Evolutionary conservation across 306 rosid genomes (phyloP).

Genomic region (Prunus dulcis): DNA sequence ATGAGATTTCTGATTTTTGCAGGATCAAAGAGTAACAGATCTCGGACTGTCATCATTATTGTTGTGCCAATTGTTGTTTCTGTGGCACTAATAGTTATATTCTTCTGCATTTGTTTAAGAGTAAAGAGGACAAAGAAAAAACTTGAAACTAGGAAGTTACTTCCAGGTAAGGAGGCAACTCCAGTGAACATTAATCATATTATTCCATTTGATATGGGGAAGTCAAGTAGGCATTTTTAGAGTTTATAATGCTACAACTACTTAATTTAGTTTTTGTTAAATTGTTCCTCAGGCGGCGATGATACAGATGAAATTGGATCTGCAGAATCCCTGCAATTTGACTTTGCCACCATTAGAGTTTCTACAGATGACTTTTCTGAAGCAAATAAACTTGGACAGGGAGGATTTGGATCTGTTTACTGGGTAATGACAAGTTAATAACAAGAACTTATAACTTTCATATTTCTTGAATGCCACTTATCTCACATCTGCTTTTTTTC

Average conservation of each 20-base stretch:
- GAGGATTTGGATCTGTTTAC: conserved; percentile 9
- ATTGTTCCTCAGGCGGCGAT: not conserved
- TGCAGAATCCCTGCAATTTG: not conserved
- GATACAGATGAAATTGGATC: not conserved
- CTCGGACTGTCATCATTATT: not conserved
- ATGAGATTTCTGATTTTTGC: not conserved
- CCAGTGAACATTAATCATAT: not conserved
- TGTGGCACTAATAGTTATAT: not conserved
- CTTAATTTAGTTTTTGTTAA: too few relatives aligned
- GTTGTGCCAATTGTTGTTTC: not conserved
- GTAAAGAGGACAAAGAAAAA: not conserved
- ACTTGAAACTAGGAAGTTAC: not conserved
- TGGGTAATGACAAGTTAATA: not conserved
- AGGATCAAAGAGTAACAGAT: not conserved
- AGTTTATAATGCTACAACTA: too few relatives aligned
- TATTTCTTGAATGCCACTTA: not conserved
- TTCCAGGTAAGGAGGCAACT: not conserved
- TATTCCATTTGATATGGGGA: too few relatives aligned
- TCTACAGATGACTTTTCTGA: conserved; percentile 6
- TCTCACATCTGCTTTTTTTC: not conserved
- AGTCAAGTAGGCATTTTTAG: too few relatives aligned
- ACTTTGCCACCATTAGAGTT: conserved; percentile 4
- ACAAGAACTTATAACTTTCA: too few relatives aligned
- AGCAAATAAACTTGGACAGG: conserved; percentile 6
- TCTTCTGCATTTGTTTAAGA: not conserved